Evolutionary conservation across 176 grass and related monocot genomes (phyloP), one percentile per base, ranked within the genome.

Genomic region (Triticum urartu): DNA sequence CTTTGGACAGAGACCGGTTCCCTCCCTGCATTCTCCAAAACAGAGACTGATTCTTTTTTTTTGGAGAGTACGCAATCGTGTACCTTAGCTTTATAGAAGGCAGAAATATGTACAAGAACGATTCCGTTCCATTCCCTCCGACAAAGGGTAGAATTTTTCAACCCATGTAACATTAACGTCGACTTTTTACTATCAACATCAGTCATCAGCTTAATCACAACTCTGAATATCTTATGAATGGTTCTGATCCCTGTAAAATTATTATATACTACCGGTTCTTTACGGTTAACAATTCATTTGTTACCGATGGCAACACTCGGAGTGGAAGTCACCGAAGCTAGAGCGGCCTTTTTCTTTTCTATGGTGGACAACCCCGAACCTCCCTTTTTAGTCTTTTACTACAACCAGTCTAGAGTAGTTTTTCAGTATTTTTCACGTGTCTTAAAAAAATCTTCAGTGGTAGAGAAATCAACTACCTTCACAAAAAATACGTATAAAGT

Each of bases 101-200:
- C 26, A 26, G 26, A 26, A 26, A 26, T 26, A 26, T 26, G 26
- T 26, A 26, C 26, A 26, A 26, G 26, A 26, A 26, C 26, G 0
- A 26, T 26, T 26, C 26, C 26, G 1, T 26, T 61, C 8, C 48
- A 5, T 34, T 84, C 70, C 64, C 39, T 33, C 73, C 47, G 8
- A 4, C 3, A 32, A 6, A 45, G 32, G 45, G 17, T 30, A 64
- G 76, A 83, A 75, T 4, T 3, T 65, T 61, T 61, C 67, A 38
- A 80, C 59, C 33, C 21, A 18, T 7, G 35, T 36, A 64, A 74
- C 11, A 5, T 43, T 54, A 75, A 72, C 40, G 10, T 84, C 50
- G 48, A 43, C 62, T 71, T 71, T 64, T 75, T 75, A 84, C 58
- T 48, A 48, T 84, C 71, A 34, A 9, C 39, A 32, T 76, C 38